These are phyloP conservation scores for Daldinia eschscholtzii DNA, from an alignment of 2,329 filamentous ascomycete genomes.

Conservation along the genomic window DNA sequence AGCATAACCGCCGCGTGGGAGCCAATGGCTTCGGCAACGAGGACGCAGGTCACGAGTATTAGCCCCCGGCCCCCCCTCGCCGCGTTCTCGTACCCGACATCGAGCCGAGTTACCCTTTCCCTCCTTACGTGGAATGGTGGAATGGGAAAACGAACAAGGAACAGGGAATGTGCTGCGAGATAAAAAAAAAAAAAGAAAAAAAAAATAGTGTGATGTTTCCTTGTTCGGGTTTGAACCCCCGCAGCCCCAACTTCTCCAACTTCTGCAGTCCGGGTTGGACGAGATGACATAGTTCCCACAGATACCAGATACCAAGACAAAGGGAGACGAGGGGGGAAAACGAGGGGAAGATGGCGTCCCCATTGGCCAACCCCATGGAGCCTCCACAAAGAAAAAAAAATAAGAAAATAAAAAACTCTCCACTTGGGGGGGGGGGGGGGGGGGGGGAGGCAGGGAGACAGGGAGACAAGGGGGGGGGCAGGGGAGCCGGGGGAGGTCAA, in stretches of 20 bases:
- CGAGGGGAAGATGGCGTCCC: constrained; percentile 8
- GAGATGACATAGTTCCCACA: constrained; percentile 22
- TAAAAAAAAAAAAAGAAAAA: too few species aligned
- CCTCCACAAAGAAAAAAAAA: constrained; percentile 24
- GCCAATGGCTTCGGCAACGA: constrained; percentile 14
- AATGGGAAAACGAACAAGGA: constrained; percentile 5
- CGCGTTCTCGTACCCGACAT: constrained; percentile 39
- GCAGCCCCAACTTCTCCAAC: constrained; percentile 32
- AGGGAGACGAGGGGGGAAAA: constrained; percentile 16
- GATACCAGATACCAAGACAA: constrained; percentile 15
- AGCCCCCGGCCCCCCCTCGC: constrained; percentile 26
- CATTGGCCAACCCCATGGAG: constrained; percentile 25
- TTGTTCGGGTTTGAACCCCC: constrained; percentile 14
- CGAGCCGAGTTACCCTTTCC: constrained; percentile 25
- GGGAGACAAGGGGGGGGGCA: neutral
- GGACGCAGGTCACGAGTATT: constrained; percentile 16
- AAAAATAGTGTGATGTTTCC: constrained; percentile 10
- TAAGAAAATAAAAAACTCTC: neutral
- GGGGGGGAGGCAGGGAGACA: neutral
- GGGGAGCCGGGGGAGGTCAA: neutral
- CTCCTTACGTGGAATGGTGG: neutral
- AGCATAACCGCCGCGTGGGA: constrained; percentile 17
- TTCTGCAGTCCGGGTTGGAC: constrained; percentile 33
- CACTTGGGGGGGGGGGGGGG: constrained; percentile 3
- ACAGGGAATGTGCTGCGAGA: neutral